Percentiles rank a stretch among this genome's conserved stretches.
phyloP scores from a whole-genome alignment of 2,329 filamentous ascomycete genomes.

The Clathrospora elynae region DNA sequence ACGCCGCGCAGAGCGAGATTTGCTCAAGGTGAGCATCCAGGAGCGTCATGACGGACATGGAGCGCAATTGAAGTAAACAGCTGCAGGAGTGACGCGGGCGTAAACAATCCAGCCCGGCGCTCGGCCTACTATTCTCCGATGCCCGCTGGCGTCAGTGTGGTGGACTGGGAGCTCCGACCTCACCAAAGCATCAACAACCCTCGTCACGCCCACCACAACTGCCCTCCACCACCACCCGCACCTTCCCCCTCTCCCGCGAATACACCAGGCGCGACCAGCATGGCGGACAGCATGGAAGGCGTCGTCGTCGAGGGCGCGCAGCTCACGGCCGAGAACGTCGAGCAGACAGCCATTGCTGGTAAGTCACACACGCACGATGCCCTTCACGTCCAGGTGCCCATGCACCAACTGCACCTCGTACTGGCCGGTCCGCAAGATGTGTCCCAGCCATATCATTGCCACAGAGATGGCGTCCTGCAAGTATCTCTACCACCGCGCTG shows the following conservation, averaged over 20 bases:
- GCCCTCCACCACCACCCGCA: conserved; percentile 16
- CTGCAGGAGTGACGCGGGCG: conserved; percentile 14
- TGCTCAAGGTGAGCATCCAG: conserved; percentile 57
- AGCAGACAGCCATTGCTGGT: conserved; percentile 50
- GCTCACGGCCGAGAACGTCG: conserved; percentile 49
- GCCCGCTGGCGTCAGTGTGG: conserved; percentile 20
- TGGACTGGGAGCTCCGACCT: conserved; percentile 23
- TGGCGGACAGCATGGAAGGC: conserved; percentile 59
- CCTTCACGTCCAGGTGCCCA: conserved; percentile 30
- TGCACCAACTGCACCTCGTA: conserved; percentile 28
- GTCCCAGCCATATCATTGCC: conserved; percentile 37
- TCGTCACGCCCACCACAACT: conserved; percentile 13
- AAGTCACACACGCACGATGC: conserved; percentile 28
- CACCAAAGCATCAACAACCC: conserved; percentile 29
- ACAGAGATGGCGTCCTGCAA: conserved; percentile 35
- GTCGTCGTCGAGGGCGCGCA: conserved; percentile 51
- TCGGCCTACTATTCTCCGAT: conserved; percentile 22
- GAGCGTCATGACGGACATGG: conserved; percentile 46
- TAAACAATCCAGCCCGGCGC: conserved; percentile 23
- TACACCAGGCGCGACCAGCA: conserved; percentile 35
- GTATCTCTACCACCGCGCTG: conserved; percentile 39
- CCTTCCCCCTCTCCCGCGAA: conserved; percentile 18
- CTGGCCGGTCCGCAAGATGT: conserved; percentile 34
- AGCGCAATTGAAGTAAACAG: not conserved
- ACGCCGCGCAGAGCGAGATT: conserved; percentile 55